phyloP scores from a whole-genome alignment of 176 grass and related monocot species.

The Zizania latifolia region DNA sequence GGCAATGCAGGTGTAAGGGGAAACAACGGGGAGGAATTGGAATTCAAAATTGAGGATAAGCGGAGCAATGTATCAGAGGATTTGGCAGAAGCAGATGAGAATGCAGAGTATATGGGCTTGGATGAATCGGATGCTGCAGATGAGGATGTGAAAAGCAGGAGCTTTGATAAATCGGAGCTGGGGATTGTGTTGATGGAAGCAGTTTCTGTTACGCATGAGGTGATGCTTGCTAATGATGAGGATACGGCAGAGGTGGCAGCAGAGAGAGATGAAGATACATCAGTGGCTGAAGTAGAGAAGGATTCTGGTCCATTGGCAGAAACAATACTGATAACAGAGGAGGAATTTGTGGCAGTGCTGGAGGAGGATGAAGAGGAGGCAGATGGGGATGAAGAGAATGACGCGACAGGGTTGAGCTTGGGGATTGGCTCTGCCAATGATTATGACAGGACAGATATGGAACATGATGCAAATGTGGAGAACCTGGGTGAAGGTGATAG shows the following conservation, averaged over 20 bases:
- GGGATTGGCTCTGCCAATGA: slow-evolving; percentile 27
- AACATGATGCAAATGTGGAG: slow-evolving; percentile 26
- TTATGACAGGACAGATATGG: slow-evolving; percentile 37
- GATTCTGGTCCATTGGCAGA: slow-evolving; percentile 21
- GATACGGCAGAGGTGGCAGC: neutral
- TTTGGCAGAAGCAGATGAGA: neutral
- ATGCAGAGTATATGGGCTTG: slow-evolving; percentile 8
- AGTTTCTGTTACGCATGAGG: neutral
- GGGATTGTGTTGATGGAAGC: slow-evolving; percentile 9
- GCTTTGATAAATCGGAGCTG: neutral
- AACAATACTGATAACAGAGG: neutral
- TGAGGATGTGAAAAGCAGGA: neutral
- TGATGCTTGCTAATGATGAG: neutral
- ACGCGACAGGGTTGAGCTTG: slow-evolving; percentile 38
- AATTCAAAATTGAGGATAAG: neutral
- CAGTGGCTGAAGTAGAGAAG: neutral
- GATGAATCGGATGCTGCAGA: neutral
- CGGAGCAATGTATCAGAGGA: neutral
- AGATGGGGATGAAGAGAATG: slow-evolving; percentile 32
- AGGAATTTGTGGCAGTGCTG: slow-evolving; percentile 16
- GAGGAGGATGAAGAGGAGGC: slow-evolving; percentile 21
- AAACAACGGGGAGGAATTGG: slow-evolving; percentile 12
- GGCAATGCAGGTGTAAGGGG: slow-evolving; percentile 19
- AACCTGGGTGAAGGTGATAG: slow-evolving; percentile 40
- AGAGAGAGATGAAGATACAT: neutral